Evolutionary conservation across 495 filamentous ascomycete genomes (phyloP).

Genomic region (Sordaria brevicollis): DNA sequence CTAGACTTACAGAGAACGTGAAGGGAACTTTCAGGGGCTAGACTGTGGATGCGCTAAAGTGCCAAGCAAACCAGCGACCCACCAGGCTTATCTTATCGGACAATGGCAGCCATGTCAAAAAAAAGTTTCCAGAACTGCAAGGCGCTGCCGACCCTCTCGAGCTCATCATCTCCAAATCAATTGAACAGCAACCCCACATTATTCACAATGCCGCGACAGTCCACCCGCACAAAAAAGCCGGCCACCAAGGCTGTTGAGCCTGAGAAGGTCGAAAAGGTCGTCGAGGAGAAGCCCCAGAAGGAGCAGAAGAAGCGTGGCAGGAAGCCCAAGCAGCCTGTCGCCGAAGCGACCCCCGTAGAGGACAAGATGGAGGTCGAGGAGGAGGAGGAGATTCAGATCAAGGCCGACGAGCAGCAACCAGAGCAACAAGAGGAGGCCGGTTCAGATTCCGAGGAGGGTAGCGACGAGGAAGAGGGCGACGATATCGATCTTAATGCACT

Average conservation of each 20-base stretch:
- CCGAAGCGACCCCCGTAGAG: conserved; percentile 11
- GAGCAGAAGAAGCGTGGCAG: conserved; percentile 55
- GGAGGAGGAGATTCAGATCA: conserved; percentile 13
- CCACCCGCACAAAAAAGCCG: conserved; percentile 14
- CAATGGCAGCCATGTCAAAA: conserved; percentile 11
- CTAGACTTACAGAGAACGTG: neutral
- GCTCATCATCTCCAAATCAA: conserved; percentile 7
- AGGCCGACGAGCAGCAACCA: conserved; percentile 29
- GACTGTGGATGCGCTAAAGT: neutral
- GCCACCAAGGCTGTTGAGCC: conserved; percentile 12
- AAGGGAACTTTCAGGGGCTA: neutral
- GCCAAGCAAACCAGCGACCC: neutral
- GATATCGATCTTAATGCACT: conserved; percentile 20
- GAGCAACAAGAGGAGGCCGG: conserved; percentile 14
- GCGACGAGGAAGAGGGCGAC: conserved; percentile 27
- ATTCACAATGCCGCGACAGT: neutral
- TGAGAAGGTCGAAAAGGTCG: conserved; percentile 7
- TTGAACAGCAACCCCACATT: neutral
- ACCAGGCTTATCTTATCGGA: conserved; percentile 20
- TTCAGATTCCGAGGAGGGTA: conserved; percentile 25
- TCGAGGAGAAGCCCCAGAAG: conserved; percentile 47
- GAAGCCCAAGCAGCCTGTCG: conserved; percentile 16
- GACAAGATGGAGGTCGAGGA: conserved; percentile 17
- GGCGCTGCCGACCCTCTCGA: neutral
- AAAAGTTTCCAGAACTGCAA: conserved; percentile 19